These are phyloP conservation scores for Pigoraptor vietnamica DNA, from an alignment of 78 protist genomes.

Conservation along the genomic window DNA sequence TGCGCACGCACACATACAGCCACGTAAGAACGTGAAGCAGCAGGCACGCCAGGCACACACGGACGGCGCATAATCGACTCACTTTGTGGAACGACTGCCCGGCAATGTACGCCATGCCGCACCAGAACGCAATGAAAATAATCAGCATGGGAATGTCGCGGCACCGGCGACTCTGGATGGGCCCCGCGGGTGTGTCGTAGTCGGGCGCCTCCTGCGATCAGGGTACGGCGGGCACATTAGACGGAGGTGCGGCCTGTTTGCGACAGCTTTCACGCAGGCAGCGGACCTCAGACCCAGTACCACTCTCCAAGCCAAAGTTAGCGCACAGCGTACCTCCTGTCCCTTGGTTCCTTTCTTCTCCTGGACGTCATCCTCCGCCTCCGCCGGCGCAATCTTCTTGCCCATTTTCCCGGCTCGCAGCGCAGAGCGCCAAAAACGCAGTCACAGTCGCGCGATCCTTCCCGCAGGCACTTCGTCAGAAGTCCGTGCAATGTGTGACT, in stretches of 20 bases:
- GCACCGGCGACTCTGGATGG: background rate
- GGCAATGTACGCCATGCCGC: background rate
- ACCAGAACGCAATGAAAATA: background rate
- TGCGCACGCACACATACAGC: no score
- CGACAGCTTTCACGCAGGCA: no score
- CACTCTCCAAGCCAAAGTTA: background rate
- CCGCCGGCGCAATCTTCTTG: no score
- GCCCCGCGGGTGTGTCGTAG: background rate
- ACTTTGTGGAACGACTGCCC: background rate
- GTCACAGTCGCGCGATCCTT: no score
- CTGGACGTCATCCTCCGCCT: background rate
- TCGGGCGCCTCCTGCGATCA: background rate
- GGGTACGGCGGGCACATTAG: background rate
- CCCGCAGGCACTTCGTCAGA: no score
- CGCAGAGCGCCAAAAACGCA: no score
- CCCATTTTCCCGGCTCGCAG: no score
- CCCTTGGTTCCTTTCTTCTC: background rate
- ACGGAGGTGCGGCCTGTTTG: background rate
- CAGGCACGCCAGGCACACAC: no score
- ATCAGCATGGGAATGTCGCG: background rate
- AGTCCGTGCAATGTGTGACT: no score
- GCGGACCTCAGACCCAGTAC: background rate
- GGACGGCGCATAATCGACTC: background rate
- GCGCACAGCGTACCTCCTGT: background rate
- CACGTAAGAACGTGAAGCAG: no score